Percentiles rank a stretch among this genome's conserved stretches.
Conservation (phyloP, 169 alveolate genomes). For the Cryptosporidium meleagridis region DNA sequence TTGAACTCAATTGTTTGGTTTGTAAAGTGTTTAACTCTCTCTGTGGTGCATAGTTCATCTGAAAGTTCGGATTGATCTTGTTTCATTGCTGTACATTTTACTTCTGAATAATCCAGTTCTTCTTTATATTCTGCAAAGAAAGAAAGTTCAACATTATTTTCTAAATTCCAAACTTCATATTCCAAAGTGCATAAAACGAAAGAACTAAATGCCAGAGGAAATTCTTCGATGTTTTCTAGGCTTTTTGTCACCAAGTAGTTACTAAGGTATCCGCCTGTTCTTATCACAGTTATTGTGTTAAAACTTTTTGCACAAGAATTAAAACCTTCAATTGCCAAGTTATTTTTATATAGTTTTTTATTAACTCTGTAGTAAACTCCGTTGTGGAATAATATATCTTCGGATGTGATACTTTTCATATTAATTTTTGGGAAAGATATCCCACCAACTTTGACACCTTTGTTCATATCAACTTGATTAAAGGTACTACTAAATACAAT, state of each 20-base stretch:
- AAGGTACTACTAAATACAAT: slow-evolving; percentile 50
- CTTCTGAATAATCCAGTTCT: slow-evolving; percentile 45
- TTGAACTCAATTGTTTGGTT: slow-evolving; percentile 58
- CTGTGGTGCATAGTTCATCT: slow-evolving; percentile 29
- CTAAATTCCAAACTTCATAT: slow-evolving; percentile 58
- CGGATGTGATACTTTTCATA: neutral
- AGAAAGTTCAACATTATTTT: slow-evolving; percentile 33
- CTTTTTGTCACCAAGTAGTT: slow-evolving; percentile 16
- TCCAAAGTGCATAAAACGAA: slow-evolving; percentile 58
- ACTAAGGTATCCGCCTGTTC: slow-evolving; percentile 36
- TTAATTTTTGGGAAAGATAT: slow-evolving; percentile 12
- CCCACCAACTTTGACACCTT: slow-evolving; percentile 48
- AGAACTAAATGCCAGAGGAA: slow-evolving; percentile 58
- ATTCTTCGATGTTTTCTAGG: slow-evolving; percentile 10
- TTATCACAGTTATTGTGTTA: slow-evolving; percentile 30
- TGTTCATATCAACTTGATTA: slow-evolving; percentile 45
- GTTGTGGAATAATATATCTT: slow-evolving; percentile 21
- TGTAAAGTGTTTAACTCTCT: slow-evolving; percentile 1
- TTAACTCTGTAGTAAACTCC: slow-evolving; percentile 48
- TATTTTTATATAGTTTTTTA: neutral
- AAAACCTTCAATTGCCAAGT: slow-evolving; percentile 14
- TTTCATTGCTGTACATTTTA: slow-evolving; percentile 61
- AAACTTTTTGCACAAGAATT: slow-evolving; percentile 34
- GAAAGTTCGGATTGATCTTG: slow-evolving; percentile 7
- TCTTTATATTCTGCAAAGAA: slow-evolving; percentile 41